Percentiles rank a stretch among this genome's conserved stretches.
Conservation (phyloP, 768 basidiomycete species). For the Agrocybe pediades region DNA sequence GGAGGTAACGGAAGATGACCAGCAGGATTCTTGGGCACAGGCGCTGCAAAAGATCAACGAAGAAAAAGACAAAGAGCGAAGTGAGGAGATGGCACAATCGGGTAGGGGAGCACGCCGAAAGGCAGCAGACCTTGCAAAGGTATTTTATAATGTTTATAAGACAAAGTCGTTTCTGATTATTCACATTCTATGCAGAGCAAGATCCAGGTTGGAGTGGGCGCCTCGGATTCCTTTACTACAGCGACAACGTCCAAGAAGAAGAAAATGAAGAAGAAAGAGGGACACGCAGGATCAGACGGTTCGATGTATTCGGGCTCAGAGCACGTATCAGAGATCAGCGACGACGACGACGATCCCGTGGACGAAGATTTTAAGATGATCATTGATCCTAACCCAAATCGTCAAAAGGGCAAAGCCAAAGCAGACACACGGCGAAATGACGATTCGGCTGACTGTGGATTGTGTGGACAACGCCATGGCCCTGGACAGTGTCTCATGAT, state of each 20-base stretch:
- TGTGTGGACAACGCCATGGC: slow-evolving; percentile 61
- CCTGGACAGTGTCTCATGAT: slow-evolving; percentile 64
- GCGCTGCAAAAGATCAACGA: slow-evolving; percentile 57
- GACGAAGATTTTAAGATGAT: slow-evolving; percentile 18
- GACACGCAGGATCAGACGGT: slow-evolving; percentile 19
- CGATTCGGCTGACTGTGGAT: slow-evolving; percentile 44
- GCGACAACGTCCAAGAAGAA: not conserved
- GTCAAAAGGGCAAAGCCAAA: slow-evolving; percentile 20
- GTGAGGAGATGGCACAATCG: slow-evolving; percentile 51
- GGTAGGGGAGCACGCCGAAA: slow-evolving; percentile 78
- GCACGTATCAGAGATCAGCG: slow-evolving; percentile 22
- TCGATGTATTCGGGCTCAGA: slow-evolving; percentile 36
- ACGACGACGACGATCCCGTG: slow-evolving; percentile 17
- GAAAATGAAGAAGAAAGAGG: slow-evolving; percentile 18
- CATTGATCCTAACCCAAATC: not conserved
- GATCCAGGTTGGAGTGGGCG: slow-evolving; percentile 21
- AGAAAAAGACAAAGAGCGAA: slow-evolving; percentile 42
- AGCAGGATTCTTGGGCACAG: slow-evolving; percentile 81
- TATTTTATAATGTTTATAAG: slow-evolving; percentile 10
- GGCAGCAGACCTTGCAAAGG: slow-evolving; percentile 64
- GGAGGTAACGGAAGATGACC: slow-evolving; percentile 64
- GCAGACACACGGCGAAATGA: not conserved
- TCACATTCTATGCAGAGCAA: slow-evolving; percentile 34
- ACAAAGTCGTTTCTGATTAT: no score
- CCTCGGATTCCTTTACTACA: slow-evolving; percentile 8